Evolutionary conservation across 2,329 filamentous ascomycete species (phyloP).

Genomic region (Botrytis deweyae): DNA sequence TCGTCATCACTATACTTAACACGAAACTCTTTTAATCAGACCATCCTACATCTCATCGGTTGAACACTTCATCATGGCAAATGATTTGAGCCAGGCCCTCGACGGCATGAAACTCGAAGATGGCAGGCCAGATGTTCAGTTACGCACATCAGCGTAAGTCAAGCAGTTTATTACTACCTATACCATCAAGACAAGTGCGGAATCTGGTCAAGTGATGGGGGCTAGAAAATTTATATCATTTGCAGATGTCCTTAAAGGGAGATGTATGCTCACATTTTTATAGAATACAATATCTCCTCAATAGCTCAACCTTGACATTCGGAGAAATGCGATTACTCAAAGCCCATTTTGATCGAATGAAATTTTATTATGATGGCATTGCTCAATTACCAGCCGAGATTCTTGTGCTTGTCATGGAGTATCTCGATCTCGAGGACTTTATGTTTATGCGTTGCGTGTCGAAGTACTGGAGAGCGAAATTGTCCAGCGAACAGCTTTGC

Average conservation of each 20-base stretch:
- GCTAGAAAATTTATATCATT: neutral
- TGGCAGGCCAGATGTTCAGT: slow-evolving; percentile 7
- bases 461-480: slow-evolving; percentile 29
- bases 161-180: neutral
- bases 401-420: slow-evolving; percentile 24
- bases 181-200: neutral
- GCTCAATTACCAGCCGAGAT: slow-evolving; percentile 31
- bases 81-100: neutral
- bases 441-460: slow-evolving; percentile 31
- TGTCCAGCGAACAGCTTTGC: slow-evolving; percentile 27
- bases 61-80: slow-evolving; percentile 4
- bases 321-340: slow-evolving; percentile 8
- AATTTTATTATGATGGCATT: slow-evolving; percentile 3
- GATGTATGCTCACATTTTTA: neutral
- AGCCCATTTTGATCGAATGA: slow-evolving; percentile 19
- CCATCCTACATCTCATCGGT: neutral
- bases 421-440: slow-evolving; percentile 33
- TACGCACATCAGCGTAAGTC: slow-evolving; percentile 19
- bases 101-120: slow-evolving; percentile 7
- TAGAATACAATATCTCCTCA: slow-evolving; percentile 14
- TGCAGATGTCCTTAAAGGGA: neutral
- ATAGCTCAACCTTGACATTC: slow-evolving; percentile 2
- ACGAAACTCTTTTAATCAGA: neutral
- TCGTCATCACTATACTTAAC: neutral
- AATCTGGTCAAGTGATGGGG: neutral